Percentiles rank a stretch among this genome's conserved stretches.
These are phyloP conservation scores for Flaveria linearis DNA, from an alignment of 129 eudicot genomes.

Conservation along the genomic window DNA sequence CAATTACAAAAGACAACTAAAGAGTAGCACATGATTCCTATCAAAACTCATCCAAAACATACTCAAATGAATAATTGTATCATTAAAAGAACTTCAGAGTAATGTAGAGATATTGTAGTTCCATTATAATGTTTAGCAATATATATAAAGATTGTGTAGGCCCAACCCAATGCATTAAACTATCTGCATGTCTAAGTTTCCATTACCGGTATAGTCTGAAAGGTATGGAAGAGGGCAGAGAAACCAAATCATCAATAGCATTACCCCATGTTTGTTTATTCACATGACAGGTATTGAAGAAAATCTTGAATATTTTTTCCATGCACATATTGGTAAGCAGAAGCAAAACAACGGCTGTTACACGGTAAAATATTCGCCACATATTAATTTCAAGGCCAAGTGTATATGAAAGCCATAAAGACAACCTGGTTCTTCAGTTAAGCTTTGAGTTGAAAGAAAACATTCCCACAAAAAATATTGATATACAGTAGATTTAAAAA, in stretches of 20 bases:
- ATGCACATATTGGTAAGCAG: constrained; percentile 52
- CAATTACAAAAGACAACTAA: no score
- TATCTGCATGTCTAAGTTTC: not conserved
- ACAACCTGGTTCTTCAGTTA: constrained; percentile 7
- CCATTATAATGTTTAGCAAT: not conserved
- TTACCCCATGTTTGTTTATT: constrained; percentile 41
- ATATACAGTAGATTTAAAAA: not conserved
- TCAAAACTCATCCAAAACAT: not conserved
- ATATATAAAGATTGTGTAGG: not conserved
- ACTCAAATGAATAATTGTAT: not conserved
- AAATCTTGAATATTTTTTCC: constrained; percentile 57
- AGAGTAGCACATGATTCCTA: no score
- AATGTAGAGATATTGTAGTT: not conserved
- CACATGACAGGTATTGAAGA: constrained; percentile 33
- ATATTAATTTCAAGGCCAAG: constrained; percentile 17
- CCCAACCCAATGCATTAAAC: not conserved
- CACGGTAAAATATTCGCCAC: constrained; percentile 30
- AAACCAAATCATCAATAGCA: not conserved
- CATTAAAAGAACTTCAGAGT: not conserved
- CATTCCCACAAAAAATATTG: constrained; percentile 8
- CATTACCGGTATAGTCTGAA: not conserved
- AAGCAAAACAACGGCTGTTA: constrained; percentile 49
- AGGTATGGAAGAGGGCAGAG: not conserved
- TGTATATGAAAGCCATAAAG: constrained; percentile 2
- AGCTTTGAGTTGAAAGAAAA: not conserved